Evolutionary conservation across 108 stramenopile species (phyloP).

Genomic region (Nannochloropsis salina): DNA sequence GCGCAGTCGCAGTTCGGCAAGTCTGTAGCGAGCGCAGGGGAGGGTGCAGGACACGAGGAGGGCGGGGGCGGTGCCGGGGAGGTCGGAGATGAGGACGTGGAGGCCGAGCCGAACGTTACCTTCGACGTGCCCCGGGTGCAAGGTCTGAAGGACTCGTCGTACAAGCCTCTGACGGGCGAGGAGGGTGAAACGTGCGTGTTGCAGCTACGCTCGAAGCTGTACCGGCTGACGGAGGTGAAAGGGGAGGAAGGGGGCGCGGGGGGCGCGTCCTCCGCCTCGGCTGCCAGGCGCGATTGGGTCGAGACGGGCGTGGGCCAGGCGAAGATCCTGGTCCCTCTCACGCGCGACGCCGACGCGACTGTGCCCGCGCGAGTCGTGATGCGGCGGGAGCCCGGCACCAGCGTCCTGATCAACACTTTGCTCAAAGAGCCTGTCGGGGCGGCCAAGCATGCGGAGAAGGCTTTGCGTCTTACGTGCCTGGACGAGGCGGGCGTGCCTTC

Average conservation of each 20-base stretch:
- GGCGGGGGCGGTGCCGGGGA: background rate
- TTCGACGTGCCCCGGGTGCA: background rate
- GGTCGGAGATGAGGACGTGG: background rate
- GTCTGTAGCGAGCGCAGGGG: background rate
- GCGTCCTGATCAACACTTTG: background rate
- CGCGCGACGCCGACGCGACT: background rate
- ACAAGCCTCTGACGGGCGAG: conserved; percentile 6
- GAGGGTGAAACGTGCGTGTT: background rate
- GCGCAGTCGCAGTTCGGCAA: background rate
- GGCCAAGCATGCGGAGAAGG: background rate
- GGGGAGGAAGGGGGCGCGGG: background rate
- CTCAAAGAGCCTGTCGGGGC: background rate
- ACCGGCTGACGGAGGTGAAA: conserved; percentile 14
- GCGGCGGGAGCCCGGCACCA: conserved; percentile 6
- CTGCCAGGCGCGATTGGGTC: background rate
- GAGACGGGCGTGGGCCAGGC: conserved; percentile 11
- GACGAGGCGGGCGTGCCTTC: background rate
- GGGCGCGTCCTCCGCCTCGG: background rate
- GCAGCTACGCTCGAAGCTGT: background rate
- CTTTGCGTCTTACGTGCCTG: background rate
- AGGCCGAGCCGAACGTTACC: background rate
- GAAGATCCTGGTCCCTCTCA: background rate
- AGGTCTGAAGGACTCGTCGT: background rate
- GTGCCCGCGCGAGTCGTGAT: background rate
- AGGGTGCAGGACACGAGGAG: background rate